Evolutionary conservation across 169 alveolate genomes (phyloP), one percentile per base, ranked within the genome.

Genomic region (Cryptosporidium felis): DNA sequence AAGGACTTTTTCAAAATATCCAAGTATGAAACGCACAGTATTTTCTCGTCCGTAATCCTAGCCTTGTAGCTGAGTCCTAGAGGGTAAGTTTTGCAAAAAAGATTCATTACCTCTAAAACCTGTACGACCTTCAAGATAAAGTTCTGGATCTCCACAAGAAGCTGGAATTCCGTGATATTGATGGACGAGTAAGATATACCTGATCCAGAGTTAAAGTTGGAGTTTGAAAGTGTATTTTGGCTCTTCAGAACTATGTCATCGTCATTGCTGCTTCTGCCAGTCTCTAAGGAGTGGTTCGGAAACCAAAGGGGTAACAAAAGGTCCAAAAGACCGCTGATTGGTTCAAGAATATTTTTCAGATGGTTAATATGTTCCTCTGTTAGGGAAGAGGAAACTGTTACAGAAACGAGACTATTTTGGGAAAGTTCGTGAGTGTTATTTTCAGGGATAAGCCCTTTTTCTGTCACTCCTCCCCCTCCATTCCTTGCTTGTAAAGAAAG

Each of bases 271-370:
- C 2, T 23, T 2, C 51, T 21, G 16, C 38, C 26, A 26, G 41
- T 12, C 51, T 30, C 36, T 26, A 38, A 1, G 6, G 3, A 32
- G 38, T 53, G 41, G 18, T 74, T 74, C 21, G 85, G 85, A 23
- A 74, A 74, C 85, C 85, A 74, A 28, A 34, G 40, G 10, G 85
- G 85, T 18, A 74, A 45, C n/a, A 74, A 36, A 5, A 74, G 28
- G 23, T 74, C 56, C 12, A 74, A 12, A 14, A 58, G 14, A 23
- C 26, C 56, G n/a, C 8, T 16, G 38, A 74, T 74, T 16, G 85
- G 85, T 16, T 21, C 26, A 10, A 74, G 23, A 5, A 36, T 51
- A 18, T 26, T 51, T 30, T 34, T n/a, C 3, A 74, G 58, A 36
- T 74, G 67, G 4, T 5, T n/a, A n/a, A 74, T 49, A 3, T 74